A percentile compares a stretch with the other conserved stretches of the same genome.
These are phyloP conservation scores for Sanghuangporus baumii DNA, from an alignment of 1,284 basidiomycete genomes.

Conservation along the genomic window DNA sequence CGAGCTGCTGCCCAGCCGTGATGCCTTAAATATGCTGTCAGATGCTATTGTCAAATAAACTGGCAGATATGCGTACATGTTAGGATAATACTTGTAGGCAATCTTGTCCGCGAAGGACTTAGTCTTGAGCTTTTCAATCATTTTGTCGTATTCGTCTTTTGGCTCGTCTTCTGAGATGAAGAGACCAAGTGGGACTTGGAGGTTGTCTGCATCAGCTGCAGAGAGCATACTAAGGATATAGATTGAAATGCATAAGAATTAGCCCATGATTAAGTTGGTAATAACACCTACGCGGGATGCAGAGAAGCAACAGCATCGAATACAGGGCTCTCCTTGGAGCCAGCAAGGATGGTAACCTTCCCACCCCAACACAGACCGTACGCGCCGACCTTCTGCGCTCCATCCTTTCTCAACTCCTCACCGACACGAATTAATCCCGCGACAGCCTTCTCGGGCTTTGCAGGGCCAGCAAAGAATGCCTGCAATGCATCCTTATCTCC, in stretches of 20 bases:
- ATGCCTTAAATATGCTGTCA: constrained; percentile 35
- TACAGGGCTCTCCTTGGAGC: constrained; percentile 31
- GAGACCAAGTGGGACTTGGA: constrained; percentile 51
- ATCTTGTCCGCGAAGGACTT: constrained; percentile 51
- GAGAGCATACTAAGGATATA: constrained; percentile 45
- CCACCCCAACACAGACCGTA: constrained; percentile 64
- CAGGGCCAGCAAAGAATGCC: constrained; percentile 47
- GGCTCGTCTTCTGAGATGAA: constrained; percentile 62
- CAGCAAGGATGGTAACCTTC: constrained; percentile 44
- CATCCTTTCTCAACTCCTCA: constrained; percentile 38
- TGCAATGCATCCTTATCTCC: constrained; percentile 46
- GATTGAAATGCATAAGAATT: not conserved
- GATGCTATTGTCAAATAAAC: not conserved
- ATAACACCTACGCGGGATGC: constrained; percentile 47
- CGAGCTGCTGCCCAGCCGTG: constrained; percentile 74
- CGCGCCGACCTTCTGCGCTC: constrained; percentile 41
- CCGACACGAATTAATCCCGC: constrained; percentile 44
- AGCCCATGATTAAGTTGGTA: not conserved
- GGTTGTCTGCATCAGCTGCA: constrained; percentile 42
- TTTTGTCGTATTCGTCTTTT: constrained; percentile 48
- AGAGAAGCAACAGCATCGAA: constrained; percentile 46
- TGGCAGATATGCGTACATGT: constrained; percentile 34
- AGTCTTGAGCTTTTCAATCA: constrained; percentile 42
- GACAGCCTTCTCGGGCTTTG: constrained; percentile 38
- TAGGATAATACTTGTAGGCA: constrained; percentile 48